Evolutionary conservation across 805 yeast species (phyloP).

Genomic region (Kluyveromyces lactis): DNA sequence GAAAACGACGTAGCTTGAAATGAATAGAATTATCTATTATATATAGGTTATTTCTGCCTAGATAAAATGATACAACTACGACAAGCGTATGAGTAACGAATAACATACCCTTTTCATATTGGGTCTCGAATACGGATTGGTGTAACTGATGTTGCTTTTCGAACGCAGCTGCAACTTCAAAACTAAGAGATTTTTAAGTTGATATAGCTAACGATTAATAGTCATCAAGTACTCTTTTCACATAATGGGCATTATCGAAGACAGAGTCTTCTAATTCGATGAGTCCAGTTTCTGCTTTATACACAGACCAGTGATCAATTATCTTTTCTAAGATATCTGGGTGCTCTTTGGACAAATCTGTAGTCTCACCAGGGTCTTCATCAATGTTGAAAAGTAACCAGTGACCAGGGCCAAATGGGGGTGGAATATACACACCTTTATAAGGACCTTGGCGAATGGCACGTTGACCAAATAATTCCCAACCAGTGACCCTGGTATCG

Average conservation of each 20-base stretch:
- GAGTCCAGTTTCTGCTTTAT: constrained; percentile 44
- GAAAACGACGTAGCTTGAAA: not conserved
- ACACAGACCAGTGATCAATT: constrained; percentile 41
- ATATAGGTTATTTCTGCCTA: no score
- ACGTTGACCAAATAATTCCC: constrained; percentile 52
- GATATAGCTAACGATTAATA: no score
- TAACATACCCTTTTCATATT: no score
- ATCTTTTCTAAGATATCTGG: constrained; percentile 35
- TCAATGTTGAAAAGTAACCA: constrained; percentile 42
- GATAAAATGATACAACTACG: no score
- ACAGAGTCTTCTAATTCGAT: constrained; percentile 24
- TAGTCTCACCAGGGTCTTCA: constrained; percentile 44
- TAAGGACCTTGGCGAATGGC: constrained; percentile 44
- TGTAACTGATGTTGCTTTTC: no score
- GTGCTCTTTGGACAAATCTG: constrained; percentile 32
- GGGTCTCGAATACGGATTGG: no score
- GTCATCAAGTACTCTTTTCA: constrained; percentile 5
- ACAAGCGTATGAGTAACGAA: no score
- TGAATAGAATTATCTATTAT: no score
- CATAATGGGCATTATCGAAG: constrained; percentile 4
- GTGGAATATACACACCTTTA: constrained; percentile 42
- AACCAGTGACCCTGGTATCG: constrained; percentile 40
- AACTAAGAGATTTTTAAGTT: no score
- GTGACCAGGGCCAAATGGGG: constrained; percentile 39
- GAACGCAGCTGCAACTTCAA: no score